phyloP scores from a whole-genome alignment of 148 eudicot genomes.

The Spergularia bocconei region DNA sequence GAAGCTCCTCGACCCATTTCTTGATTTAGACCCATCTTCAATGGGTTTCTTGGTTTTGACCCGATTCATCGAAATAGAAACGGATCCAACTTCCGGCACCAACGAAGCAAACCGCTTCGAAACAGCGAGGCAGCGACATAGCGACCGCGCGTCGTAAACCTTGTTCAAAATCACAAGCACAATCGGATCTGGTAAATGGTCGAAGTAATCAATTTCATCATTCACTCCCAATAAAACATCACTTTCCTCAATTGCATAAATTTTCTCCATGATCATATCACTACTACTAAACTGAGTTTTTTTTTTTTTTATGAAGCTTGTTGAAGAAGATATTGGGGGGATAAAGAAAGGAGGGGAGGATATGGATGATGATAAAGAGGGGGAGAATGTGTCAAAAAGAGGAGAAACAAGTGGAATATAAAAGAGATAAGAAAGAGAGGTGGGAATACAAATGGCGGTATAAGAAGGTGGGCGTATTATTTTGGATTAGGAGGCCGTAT shows the following conservation, averaged over 20 bases:
- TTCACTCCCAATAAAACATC: not conserved
- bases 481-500: not conserved
- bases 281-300: too few relatives aligned
- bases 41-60: constrained; percentile 10
- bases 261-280: too few relatives aligned
- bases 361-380: not conserved
- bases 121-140: constrained; percentile 38
- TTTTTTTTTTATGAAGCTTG: too few relatives aligned
- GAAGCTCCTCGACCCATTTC: constrained; percentile 27
- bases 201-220: constrained; percentile 40
- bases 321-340: too few relatives aligned
- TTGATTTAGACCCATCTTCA: not conserved
- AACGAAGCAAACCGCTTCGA: constrained; percentile 48
- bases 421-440: not conserved
- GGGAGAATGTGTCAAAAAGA: not conserved
- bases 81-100: constrained; percentile 36
- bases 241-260: too few relatives aligned
- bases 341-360: not conserved
- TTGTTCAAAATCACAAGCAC: constrained; percentile 43
- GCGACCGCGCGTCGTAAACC: constrained; percentile 44
- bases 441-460: not conserved
- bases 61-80: constrained; percentile 28
- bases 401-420: not conserved
- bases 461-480: not conserved
- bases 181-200: constrained; percentile 52